Conservation (phyloP, 2,329 filamentous ascomycete genomes). For the Alternaria triticina region DNA sequence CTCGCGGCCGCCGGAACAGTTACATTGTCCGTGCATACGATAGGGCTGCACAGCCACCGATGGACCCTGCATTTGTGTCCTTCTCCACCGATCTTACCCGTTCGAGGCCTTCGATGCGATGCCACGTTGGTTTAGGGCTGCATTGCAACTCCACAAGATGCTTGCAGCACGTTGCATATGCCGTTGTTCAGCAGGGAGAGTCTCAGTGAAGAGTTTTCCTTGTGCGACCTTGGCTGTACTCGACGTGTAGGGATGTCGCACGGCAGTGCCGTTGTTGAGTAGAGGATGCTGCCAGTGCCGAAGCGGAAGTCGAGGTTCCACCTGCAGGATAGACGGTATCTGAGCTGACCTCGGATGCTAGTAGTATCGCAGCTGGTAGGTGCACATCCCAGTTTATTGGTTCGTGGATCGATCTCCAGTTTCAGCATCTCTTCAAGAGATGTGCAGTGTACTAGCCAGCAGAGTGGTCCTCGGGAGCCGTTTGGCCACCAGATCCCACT, state of each 20-base stretch:
- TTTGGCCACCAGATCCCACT: slow-evolving; percentile 26
- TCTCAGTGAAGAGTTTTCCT: slow-evolving; percentile 20
- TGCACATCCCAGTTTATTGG: slow-evolving; percentile 13
- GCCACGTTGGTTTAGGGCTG: slow-evolving; percentile 16
- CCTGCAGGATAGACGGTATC: slow-evolving; percentile 11
- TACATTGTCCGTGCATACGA: slow-evolving; percentile 18
- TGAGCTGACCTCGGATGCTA: neutral
- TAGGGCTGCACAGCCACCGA: slow-evolving; percentile 30
- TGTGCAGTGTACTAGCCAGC: slow-evolving; percentile 9
- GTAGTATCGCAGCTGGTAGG: slow-evolving; percentile 1
- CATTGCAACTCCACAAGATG: slow-evolving; percentile 6
- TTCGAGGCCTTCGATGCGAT: slow-evolving; percentile 17
- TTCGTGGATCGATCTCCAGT: slow-evolving; percentile 8
- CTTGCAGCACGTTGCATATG: slow-evolving; percentile 14
- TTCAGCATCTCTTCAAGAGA: slow-evolving; percentile 13
- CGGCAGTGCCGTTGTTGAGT: slow-evolving; percentile 2
- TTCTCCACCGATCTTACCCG: slow-evolving; percentile 9
- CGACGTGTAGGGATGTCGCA: neutral
- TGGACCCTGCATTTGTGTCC: slow-evolving; percentile 18
- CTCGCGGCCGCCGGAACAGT: slow-evolving; percentile 24
- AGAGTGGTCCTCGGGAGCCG: slow-evolving; percentile 15
- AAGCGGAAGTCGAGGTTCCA: slow-evolving; percentile 5
- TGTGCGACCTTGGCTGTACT: slow-evolving; percentile 4
- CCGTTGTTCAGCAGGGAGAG: slow-evolving; percentile 8
- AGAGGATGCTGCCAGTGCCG: slow-evolving; percentile 1